Evolutionary conservation across 2,329 filamentous ascomycete species (phyloP).

Genomic region (Neospermospora avenae): DNA sequence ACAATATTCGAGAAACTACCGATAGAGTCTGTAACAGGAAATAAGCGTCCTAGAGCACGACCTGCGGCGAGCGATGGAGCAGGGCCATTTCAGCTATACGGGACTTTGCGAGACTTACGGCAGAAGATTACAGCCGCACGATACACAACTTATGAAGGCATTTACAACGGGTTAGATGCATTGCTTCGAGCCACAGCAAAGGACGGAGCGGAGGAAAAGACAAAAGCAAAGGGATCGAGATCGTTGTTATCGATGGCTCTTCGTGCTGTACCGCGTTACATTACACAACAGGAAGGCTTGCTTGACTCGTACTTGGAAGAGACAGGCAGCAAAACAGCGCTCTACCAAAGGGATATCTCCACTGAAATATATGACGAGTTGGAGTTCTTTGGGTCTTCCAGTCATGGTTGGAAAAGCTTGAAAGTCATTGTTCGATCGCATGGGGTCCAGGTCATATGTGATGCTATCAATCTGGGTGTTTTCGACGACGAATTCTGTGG

Average conservation of each 20-base stretch:
- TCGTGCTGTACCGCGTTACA: slow-evolving; percentile 46
- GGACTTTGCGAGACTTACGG: slow-evolving; percentile 38
- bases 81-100: slow-evolving; percentile 19
- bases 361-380: slow-evolving; percentile 48
- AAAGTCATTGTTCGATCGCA: slow-evolving; percentile 46
- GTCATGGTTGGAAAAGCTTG: slow-evolving; percentile 46
- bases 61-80: slow-evolving; percentile 12
- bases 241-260: slow-evolving; percentile 50
- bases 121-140: slow-evolving; percentile 30
- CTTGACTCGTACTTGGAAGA: slow-evolving; percentile 40
- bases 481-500: slow-evolving; percentile 41
- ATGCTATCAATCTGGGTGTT: slow-evolving; percentile 43
- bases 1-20: not conserved
- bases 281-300: slow-evolving; percentile 44
- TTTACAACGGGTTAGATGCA: slow-evolving; percentile 44
- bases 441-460: slow-evolving; percentile 42
- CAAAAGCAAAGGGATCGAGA: slow-evolving; percentile 32
- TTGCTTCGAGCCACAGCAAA: slow-evolving; percentile 42
- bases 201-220: slow-evolving; percentile 7
- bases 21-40: not conserved
- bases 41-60: slow-evolving; percentile 11
- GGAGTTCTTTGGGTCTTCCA: slow-evolving; percentile 41
- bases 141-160: slow-evolving; percentile 43
- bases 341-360: slow-evolving; percentile 39
- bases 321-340: slow-evolving; percentile 36